phyloP scores from a whole-genome alignment of 768 basidiomycete species.

The Lactarius evosmus region DNA sequence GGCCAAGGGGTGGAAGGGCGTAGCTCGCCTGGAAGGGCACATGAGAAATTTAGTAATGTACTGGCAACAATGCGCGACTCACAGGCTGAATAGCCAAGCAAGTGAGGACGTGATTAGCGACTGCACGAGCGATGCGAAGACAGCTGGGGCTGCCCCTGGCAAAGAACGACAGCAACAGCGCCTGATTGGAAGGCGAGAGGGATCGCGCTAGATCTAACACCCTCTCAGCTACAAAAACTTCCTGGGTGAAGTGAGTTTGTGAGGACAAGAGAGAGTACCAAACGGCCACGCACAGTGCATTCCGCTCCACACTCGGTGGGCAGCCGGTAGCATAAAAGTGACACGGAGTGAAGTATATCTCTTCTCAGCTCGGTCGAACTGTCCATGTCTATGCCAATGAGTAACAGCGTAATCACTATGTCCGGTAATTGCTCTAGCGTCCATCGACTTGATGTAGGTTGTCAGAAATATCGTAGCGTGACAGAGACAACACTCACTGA shows the following conservation, averaged over 20 bases:
- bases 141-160: slow-evolving; percentile 48
- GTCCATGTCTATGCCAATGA: slow-evolving; percentile 55
- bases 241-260: slow-evolving; percentile 36
- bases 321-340: slow-evolving; percentile 45
- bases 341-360: slow-evolving; percentile 47
- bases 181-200: slow-evolving; percentile 49
- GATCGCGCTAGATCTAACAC: slow-evolving; percentile 41
- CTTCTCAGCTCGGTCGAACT: slow-evolving; percentile 44
- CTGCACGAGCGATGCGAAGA: slow-evolving; percentile 53
- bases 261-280: not conserved
- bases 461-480: not conserved
- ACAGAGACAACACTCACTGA: slow-evolving; percentile 9
- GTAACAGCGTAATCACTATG: slow-evolving; percentile 47
- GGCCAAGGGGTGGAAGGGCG: slow-evolving; percentile 50
- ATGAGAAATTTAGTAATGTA: not conserved
- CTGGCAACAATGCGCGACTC: slow-evolving; percentile 6
- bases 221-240: slow-evolving; percentile 45
- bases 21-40: slow-evolving; percentile 31
- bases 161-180: slow-evolving; percentile 49
- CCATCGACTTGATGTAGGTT: slow-evolving; percentile 32
- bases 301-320: slow-evolving; percentile 33
- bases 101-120: slow-evolving; percentile 51
- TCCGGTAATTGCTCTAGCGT: slow-evolving; percentile 44
- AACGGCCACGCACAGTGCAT: slow-evolving; percentile 9
- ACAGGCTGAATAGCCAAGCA: slow-evolving; percentile 28